These are phyloP conservation scores for Fusarium anguioides DNA, from an alignment of 2,329 filamentous ascomycete genomes.

Conservation along the genomic window DNA sequence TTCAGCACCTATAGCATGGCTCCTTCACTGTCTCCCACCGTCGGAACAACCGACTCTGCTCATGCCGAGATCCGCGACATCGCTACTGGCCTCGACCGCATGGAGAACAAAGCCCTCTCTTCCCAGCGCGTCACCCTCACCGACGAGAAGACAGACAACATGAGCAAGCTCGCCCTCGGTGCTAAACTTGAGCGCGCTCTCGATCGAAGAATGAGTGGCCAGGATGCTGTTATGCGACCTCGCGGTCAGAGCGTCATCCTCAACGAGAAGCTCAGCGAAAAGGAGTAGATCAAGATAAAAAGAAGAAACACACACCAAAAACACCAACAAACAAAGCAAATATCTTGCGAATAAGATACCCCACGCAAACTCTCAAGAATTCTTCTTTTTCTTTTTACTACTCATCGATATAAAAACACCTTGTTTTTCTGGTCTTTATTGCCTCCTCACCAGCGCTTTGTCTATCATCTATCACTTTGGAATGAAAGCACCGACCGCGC, in stretches of 20 bases:
- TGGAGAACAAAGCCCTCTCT: conserved; percentile 87
- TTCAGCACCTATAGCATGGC: conserved; percentile 71
- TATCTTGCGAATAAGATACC: conserved; percentile 35
- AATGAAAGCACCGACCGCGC: conserved; percentile 12
- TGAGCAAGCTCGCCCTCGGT: conserved; percentile 87
- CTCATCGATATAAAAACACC: conserved; percentile 14
- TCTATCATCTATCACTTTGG: neutral
- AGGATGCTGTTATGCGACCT: conserved; percentile 86
- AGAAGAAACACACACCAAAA: conserved; percentile 13
- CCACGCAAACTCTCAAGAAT: conserved; percentile 24
- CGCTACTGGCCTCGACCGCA: conserved; percentile 82
- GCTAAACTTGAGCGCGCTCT: conserved; percentile 92
- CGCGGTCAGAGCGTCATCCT: conserved; percentile 55
- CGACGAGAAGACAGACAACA: conserved; percentile 81
- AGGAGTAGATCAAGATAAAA: conserved; percentile 9
- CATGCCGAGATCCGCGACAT: conserved; percentile 74
- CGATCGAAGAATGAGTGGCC: conserved; percentile 84
- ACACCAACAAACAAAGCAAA: conserved; percentile 16
- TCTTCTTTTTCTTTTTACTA: neutral
- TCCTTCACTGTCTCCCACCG: conserved; percentile 69
- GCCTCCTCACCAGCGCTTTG: conserved; percentile 1
- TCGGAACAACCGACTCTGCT: conserved; percentile 64
- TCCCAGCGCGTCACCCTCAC: conserved; percentile 79
- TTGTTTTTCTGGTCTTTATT: conserved; percentile 9
- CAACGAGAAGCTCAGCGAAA: conserved; percentile 51